These are phyloP conservation scores for Tetradesmus obliquus DNA, from an alignment of 139 green algal species.

Conservation along the genomic window DNA sequence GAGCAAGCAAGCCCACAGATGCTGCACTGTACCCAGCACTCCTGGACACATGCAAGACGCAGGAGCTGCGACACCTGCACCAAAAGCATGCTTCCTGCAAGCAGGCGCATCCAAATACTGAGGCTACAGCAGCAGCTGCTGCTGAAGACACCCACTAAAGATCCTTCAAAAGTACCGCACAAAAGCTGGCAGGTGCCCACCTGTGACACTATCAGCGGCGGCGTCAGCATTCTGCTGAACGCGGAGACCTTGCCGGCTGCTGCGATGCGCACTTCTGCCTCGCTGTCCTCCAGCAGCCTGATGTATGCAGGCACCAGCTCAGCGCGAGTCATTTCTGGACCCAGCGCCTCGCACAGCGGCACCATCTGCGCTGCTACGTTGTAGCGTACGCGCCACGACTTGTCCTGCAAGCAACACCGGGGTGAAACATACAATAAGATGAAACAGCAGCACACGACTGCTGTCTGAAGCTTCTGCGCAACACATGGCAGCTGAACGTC, in stretches of 20 bases:
- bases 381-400: slow-evolving; percentile 99
- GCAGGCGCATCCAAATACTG: no score
- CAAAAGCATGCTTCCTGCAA: no score
- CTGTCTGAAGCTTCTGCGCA: not conserved
- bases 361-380: slow-evolving; percentile 94
- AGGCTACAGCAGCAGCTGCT: not conserved
- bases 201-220: slow-evolving; percentile 35
- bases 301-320: slow-evolving; percentile 93
- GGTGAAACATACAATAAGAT: no score
- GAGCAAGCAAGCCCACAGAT: no score
- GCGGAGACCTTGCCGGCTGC: slow-evolving; percentile 86
- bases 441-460: not conserved
- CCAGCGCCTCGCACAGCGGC: slow-evolving; percentile 87
- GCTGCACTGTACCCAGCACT: no score
- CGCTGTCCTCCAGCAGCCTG: slow-evolving; percentile 75
- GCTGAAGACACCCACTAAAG: not conserved
- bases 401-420: slow-evolving; percentile 77
- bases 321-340: slow-evolving; percentile 74
- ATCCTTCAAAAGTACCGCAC: not conserved
- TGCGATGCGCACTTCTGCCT: slow-evolving; percentile 87
- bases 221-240: slow-evolving; percentile 56
- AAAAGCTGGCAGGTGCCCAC: not conserved
- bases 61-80: no score
- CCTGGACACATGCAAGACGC: no score
- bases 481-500: not conserved